Conservation (phyloP, 495 filamentous ascomycete species). For the Neurospora sp. region DNA sequence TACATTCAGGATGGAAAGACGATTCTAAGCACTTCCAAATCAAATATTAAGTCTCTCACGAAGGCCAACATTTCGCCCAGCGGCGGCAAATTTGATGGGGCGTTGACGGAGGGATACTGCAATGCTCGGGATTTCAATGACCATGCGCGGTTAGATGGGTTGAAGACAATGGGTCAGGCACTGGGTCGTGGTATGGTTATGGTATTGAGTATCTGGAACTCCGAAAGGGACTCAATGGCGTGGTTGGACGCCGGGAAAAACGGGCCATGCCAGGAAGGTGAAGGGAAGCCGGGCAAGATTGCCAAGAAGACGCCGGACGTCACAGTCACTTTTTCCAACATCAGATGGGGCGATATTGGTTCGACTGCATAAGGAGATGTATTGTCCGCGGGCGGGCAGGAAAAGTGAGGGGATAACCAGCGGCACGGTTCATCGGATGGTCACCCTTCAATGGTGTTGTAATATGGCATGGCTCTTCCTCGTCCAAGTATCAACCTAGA, state of each 20-base stretch:
- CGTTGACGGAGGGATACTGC: slow-evolving; percentile 51
- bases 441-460: neutral
- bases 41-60: slow-evolving; percentile 13
- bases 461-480: neutral
- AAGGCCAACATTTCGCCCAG: slow-evolving; percentile 24
- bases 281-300: slow-evolving; percentile 41
- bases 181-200: slow-evolving; percentile 55
- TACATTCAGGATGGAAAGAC: slow-evolving; percentile 54
- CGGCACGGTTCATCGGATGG: neutral
- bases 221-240: slow-evolving; percentile 46
- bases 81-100: slow-evolving; percentile 33
- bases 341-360: slow-evolving; percentile 55
- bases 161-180: slow-evolving; percentile 47
- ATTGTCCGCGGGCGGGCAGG: neutral
- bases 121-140: slow-evolving; percentile 38
- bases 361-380: slow-evolving; percentile 25
- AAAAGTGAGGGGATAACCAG: neutral
- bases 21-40: slow-evolving; percentile 30
- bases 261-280: slow-evolving; percentile 50
- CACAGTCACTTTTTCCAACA: slow-evolving; percentile 50
- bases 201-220: slow-evolving; percentile 57
- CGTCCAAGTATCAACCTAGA: neutral
- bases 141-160: slow-evolving; percentile 46
- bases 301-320: slow-evolving; percentile 34
- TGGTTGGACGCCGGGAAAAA: slow-evolving; percentile 50